Evolutionary conservation across 768 basidiomycete genomes (phyloP), one percentile per base, ranked within the genome.

Genomic region (Trametes gibbosa): DNA sequence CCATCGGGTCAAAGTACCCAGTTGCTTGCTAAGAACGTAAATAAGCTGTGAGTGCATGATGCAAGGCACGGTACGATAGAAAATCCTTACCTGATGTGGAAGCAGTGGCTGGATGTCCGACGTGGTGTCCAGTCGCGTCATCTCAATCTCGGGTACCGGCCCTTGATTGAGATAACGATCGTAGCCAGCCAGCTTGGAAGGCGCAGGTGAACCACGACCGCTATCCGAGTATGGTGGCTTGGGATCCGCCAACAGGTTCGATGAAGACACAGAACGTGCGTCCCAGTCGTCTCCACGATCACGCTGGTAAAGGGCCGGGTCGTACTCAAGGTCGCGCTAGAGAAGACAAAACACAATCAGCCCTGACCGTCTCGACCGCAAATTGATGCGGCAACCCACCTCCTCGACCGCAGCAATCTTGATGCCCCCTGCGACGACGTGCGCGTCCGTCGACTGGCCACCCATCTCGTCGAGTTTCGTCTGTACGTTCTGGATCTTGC

Each of bases 271-370:
- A 0, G 91, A 93, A 8, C 86, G 84, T 45, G 80, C 79, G 65
- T 97, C 95, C 92, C 91, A 96, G 66, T 95, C 92, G 71, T 96
- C 92, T 53, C 90, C 92, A 59, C 89, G 80, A 68, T 94, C 92
- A 16, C 90, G 84, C 64, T 79, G 81, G 66, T 93, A 94, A 19
- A 90, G 73, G 7, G 72, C 76, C n/a, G 88, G 90, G 66, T 93
- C 92, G 69, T 91, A 92, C 70, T 88, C 90, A 47, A 94, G 78
- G 61, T 94, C 89, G 63, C 75, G 77, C 81, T 87, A 56, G 1
- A 58, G 40, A 23, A 12, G 10, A 3, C 19, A 32, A 32, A 32
- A 32, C 10, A 32, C 10, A 10, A 32, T 32, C 29, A 32, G 29
- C 29, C 29, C 29, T 32, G 29, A 10, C 29, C 29, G 29, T 10